Base-by-base conservation (phyloP, 179 eudicot species). In the Beta lomatogona region DNA sequence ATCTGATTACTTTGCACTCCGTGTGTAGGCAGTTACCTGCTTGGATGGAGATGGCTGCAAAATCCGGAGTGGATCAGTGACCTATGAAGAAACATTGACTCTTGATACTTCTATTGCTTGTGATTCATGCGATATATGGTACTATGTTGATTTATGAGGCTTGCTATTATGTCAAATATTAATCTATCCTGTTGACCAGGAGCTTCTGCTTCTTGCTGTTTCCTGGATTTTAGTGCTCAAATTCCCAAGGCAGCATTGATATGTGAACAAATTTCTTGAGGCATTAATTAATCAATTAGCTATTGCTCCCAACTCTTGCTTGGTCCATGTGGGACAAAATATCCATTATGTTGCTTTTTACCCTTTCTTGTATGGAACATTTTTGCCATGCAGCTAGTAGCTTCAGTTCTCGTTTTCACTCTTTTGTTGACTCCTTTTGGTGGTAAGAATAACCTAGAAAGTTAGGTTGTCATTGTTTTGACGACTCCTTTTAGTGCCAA, bases 41-140 rank as follows among this genome's bases (percentile, higher is more conserved):
- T 88, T 95, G 95, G 99, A 89, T 81, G 93, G 97, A 83, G 97
- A 88, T 90, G 93, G 87, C 81, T 95, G 99, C 90, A 92, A 90
- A 87, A 81, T 93, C 75, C 93, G 94, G 68, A 89, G 85, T 83
- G 89, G 89, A 72, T 92, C 88, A 76, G 82, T 88, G 76, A 82
- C 89, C 79, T 81, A 82, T 81, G 95, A 90, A 71, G 97, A 90
- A 86, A 89, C 85, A 82, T 80, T 86, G 79, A 81, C 87, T 81
- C 88, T 91, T 72, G 99, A 95, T 81, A 93, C 94, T 77, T 95
- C 99, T 70, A 90, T 95, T 81, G 99, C 99, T 70, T 95, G 99
- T 86, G 99, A 95, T 91, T 88, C 90, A 75, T 95, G 99, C 89
- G 97, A 95, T 89, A 86, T 81, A 82, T 95, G 99, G 99, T 95